Evolutionary conservation across 805 yeast species (phyloP).

Genomic region (Zygosaccharomyces bailii): DNA sequence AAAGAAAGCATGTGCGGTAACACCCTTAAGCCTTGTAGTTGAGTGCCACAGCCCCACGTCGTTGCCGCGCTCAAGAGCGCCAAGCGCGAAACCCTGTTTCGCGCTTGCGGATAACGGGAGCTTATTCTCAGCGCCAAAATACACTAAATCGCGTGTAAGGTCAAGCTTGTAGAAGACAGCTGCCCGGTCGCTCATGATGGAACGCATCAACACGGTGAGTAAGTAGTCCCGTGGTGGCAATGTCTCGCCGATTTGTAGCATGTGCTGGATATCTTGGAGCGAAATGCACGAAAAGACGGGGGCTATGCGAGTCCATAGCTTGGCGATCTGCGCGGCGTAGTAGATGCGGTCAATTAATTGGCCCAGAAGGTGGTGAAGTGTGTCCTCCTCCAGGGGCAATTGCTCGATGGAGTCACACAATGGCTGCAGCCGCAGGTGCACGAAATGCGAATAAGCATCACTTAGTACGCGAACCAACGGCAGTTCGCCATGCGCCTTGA

Average conservation of each 20-base stretch:
- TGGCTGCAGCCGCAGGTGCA: conserved; percentile 13
- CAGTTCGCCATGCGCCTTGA: conserved; percentile 20
- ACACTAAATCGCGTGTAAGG: conserved; percentile 27
- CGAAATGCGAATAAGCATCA: conserved; percentile 18
- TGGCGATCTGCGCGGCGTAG: conserved; percentile 21
- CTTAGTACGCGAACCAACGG: conserved; percentile 16
- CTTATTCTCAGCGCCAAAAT: conserved; percentile 29
- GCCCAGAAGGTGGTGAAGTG: conserved; percentile 7
- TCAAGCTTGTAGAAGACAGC: conserved; percentile 31
- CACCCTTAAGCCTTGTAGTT: conserved; percentile 14
- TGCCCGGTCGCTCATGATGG: conserved; percentile 29
- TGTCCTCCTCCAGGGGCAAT: conserved; percentile 8
- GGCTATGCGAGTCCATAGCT: conserved; percentile 29
- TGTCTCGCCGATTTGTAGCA: conserved; percentile 13
- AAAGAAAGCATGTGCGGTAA: conserved; percentile 17
- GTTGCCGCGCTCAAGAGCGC: conserved; percentile 24
- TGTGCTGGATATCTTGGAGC: conserved; percentile 22
- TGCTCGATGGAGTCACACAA: conserved; percentile 16
- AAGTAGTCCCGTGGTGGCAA: conserved; percentile 24
- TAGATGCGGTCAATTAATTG: conserved; percentile 17
- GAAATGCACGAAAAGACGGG: conserved; percentile 31
- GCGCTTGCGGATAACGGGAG: conserved; percentile 18
- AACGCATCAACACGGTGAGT: conserved; percentile 29
- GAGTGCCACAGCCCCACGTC: conserved; percentile 24
- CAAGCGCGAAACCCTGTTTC: conserved; percentile 11